Percentiles rank a stretch among this genome's conserved stretches.
These are phyloP conservation scores for Phytopythium mirpurense DNA, from an alignment of 352 stramenopile species.

Conservation along the genomic window DNA sequence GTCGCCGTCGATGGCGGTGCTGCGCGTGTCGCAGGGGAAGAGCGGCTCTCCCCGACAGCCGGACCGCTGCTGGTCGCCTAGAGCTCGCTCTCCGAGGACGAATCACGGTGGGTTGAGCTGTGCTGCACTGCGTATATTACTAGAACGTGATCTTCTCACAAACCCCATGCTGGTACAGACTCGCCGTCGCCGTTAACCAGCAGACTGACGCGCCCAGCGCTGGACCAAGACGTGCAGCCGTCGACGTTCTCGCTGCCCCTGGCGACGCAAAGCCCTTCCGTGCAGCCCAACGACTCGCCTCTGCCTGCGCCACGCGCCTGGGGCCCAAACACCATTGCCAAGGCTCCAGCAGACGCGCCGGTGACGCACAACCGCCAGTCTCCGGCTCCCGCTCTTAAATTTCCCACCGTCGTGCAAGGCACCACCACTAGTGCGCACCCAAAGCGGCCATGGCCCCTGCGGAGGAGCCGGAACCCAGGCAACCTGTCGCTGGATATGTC, in stretches of 20 bases:
- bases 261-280: not conserved
- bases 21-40: slow-evolving; percentile 3
- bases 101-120: not conserved
- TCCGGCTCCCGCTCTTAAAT: not conserved
- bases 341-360: not conserved
- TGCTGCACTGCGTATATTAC: no score
- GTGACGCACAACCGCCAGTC: not conserved
- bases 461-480: slow-evolving; percentile 68
- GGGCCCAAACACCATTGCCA: not conserved
- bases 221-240: not conserved
- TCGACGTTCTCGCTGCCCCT: not conserved
- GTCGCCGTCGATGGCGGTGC: slow-evolving; percentile 4
- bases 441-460: slow-evolving; percentile 39
- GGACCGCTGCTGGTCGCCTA: slow-evolving; percentile 4
- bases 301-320: not conserved
- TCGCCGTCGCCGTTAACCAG: not conserved
- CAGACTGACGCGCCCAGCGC: not conserved
- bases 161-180: not conserved
- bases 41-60: slow-evolving; percentile 3
- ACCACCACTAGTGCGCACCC: slow-evolving; percentile 19
- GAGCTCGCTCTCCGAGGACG: not conserved
- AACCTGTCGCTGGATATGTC: slow-evolving; percentile 81
- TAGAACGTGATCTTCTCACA: not conserved
- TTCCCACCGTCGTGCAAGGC: not conserved
- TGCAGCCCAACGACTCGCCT: not conserved